Conservation (phyloP, 1,284 basidiomycete genomes). For the Neolentinus lepideus region DNA sequence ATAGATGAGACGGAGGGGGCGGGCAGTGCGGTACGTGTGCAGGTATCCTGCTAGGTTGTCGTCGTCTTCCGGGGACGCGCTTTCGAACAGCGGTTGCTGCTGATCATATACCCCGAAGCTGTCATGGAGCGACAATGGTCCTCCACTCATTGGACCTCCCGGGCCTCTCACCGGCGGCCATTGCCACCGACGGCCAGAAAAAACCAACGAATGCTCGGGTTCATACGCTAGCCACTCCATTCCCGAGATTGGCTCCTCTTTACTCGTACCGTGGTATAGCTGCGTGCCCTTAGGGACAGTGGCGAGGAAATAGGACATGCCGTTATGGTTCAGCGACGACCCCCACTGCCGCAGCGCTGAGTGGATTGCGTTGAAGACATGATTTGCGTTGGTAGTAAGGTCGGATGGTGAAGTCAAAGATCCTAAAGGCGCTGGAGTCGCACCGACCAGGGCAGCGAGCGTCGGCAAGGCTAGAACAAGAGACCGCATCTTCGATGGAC, state of each 20-base stretch:
- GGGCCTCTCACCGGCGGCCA: neutral
- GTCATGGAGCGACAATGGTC: no score
- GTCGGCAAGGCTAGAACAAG: no score
- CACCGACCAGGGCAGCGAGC: no score
- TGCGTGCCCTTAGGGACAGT: neutral
- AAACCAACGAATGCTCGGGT: neutral
- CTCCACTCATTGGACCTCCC: neutral
- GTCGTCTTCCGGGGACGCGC: neutral
- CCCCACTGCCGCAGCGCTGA: neutral
- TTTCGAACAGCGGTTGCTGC: no score
- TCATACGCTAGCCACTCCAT: neutral
- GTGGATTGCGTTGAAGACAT: neutral
- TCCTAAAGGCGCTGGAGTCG: neutral
- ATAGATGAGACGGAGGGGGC: neutral
- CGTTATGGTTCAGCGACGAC: neutral
- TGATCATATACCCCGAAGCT: no score
- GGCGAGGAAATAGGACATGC: neutral
- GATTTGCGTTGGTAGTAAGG: neutral
- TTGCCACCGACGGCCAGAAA: neutral
- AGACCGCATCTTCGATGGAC: no score
- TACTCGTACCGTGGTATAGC: neutral
- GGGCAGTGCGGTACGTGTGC: neutral
- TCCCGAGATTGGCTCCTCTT: neutral
- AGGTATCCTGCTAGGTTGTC: neutral
- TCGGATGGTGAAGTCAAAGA: no score